Percentiles rank a stretch among this genome's conserved stretches.
phyloP scores from a whole-genome alignment of 805 yeast genomes.

The Metschnikowia gelsemii region DNA sequence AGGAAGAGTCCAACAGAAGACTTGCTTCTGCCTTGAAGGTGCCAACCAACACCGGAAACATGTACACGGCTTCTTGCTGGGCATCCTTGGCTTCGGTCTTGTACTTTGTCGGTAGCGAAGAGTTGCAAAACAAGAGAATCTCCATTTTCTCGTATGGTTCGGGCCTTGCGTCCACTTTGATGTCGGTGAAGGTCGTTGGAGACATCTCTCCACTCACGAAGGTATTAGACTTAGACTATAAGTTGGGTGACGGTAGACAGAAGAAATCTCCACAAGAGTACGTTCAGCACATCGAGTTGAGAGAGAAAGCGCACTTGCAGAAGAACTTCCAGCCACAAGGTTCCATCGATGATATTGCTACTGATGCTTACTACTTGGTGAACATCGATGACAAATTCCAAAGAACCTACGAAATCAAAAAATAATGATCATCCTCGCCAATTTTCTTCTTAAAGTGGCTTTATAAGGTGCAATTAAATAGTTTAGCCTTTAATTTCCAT shows the following conservation, averaged over 20 bases:
- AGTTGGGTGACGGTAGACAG: slow-evolving; percentile 62
- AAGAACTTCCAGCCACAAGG: slow-evolving; percentile 81
- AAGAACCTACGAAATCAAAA: slow-evolving; percentile 72
- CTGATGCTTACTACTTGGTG: slow-evolving; percentile 81
- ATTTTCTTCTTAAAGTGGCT: background rate
- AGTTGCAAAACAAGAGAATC: slow-evolving; percentile 78
- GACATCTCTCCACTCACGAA: slow-evolving; percentile 69
- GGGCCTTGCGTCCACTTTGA: slow-evolving; percentile 91
- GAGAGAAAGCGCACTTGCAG: slow-evolving; percentile 87
- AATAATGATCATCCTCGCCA: slow-evolving; percentile 6
- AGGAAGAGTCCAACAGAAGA: slow-evolving; percentile 63
- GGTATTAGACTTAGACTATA: slow-evolving; percentile 63
- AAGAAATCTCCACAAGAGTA: slow-evolving; percentile 74
- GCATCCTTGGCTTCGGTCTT: slow-evolving; percentile 82
- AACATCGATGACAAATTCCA: slow-evolving; percentile 85
- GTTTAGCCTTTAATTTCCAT: too few relatives aligned
- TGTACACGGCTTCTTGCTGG: slow-evolving; percentile 94
- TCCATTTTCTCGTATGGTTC: slow-evolving; percentile 97
- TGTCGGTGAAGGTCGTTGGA: slow-evolving; percentile 75
- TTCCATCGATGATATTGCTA: slow-evolving; percentile 61
- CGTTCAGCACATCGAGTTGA: slow-evolving; percentile 73
- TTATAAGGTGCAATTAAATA: too few relatives aligned
- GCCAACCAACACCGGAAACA: slow-evolving; percentile 97
- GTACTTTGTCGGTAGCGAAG: slow-evolving; percentile 68
- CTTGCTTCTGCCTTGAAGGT: slow-evolving; percentile 79